Percentiles rank a stretch among this genome's conserved stretches.
These are phyloP conservation scores for Geotrichum bryndzae DNA, from an alignment of 1,139 yeast genomes.

Conservation along the genomic window DNA sequence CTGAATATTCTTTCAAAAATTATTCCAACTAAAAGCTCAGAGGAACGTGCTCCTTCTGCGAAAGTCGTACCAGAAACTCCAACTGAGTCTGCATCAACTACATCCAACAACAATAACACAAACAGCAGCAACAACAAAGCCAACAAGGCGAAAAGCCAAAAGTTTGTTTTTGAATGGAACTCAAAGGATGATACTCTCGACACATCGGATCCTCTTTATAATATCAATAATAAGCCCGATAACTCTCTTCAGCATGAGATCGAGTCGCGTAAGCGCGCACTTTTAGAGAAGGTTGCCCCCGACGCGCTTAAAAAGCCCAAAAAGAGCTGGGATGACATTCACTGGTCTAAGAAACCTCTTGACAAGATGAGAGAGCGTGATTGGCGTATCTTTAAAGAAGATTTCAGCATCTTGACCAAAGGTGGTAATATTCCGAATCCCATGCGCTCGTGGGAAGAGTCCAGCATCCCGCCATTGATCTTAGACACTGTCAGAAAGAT, in stretches of 20 bases:
- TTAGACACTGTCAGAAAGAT: constrained; percentile 38
- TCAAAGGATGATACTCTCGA: constrained; percentile 57
- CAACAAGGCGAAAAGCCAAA: constrained; percentile 24
- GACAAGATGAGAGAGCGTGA: constrained; percentile 71
- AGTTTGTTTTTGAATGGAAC: constrained; percentile 68
- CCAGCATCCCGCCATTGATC: constrained; percentile 44
- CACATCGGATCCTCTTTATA: constrained; percentile 41
- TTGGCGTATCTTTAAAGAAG: constrained; percentile 85
- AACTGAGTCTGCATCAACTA: background rate
- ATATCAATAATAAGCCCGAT: background rate
- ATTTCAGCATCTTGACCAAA: constrained; percentile 57
- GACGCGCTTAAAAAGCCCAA: constrained; percentile 10
- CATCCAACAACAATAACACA: background rate
- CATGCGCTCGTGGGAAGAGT: constrained; percentile 67
- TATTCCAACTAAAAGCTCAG: background rate
- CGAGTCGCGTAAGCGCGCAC: constrained; percentile 17
- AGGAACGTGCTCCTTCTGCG: background rate
- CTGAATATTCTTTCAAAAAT: constrained; percentile 2
- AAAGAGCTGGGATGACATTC: constrained; percentile 37
- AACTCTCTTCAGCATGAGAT: constrained; percentile 24
- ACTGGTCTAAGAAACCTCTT: constrained; percentile 67
- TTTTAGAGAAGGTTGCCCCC: constrained; percentile 17
- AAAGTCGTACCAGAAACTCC: background rate
- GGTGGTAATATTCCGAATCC: constrained; percentile 56
- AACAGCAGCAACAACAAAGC: background rate